These are phyloP conservation scores for Nicotiana tabacum DNA, from an alignment of 257 asterid species.

Conservation along the genomic window DNA sequence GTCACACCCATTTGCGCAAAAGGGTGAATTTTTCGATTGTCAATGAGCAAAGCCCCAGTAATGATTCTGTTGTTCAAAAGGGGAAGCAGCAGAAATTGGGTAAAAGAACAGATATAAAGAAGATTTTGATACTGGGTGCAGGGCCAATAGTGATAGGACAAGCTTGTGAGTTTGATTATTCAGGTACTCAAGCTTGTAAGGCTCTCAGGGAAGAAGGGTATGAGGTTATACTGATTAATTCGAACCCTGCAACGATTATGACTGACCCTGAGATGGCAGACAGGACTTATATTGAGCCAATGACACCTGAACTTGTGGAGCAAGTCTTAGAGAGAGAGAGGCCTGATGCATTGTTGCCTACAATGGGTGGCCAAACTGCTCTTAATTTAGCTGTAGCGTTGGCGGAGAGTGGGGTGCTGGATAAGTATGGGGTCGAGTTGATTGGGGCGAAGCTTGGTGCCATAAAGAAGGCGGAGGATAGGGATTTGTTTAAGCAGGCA, in stretches of 20 bases:
- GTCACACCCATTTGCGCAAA: slow-evolving; percentile 25
- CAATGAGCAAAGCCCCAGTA: slow-evolving; percentile 17
- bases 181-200: slow-evolving; percentile 98
- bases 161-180: slow-evolving; percentile 96
- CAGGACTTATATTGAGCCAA: slow-evolving; percentile 95
- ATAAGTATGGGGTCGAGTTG: slow-evolving; percentile 93
- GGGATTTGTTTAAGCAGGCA: slow-evolving; percentile 92
- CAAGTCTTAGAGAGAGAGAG: slow-evolving; percentile 93
- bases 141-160: slow-evolving; percentile 98
- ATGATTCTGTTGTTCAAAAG: slow-evolving; percentile 16
- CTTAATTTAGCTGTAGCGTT: slow-evolving; percentile 91
- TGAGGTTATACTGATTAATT: slow-evolving; percentile 80
- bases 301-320: slow-evolving; percentile 96
- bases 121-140: slow-evolving; percentile 88
- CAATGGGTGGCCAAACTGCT: slow-evolving; percentile 99
- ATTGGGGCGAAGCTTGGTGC: slow-evolving; percentile 97
- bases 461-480: slow-evolving; percentile 93
- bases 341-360: slow-evolving; percentile 90
- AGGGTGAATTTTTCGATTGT: slow-evolving; percentile 17
- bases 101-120: slow-evolving; percentile 81
- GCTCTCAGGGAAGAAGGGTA: slow-evolving; percentile 98
- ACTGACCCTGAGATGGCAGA: slow-evolving; percentile 89
- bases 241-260: slow-evolving; percentile 98
- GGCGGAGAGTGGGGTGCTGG: slow-evolving; percentile 88
- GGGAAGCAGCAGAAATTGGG: slow-evolving; percentile 32